Percentiles rank a stretch among this genome's conserved stretches.
phyloP scores from a whole-genome alignment of 2,329 filamentous ascomycete species.

The Phaeoacremonium minimum region DNA sequence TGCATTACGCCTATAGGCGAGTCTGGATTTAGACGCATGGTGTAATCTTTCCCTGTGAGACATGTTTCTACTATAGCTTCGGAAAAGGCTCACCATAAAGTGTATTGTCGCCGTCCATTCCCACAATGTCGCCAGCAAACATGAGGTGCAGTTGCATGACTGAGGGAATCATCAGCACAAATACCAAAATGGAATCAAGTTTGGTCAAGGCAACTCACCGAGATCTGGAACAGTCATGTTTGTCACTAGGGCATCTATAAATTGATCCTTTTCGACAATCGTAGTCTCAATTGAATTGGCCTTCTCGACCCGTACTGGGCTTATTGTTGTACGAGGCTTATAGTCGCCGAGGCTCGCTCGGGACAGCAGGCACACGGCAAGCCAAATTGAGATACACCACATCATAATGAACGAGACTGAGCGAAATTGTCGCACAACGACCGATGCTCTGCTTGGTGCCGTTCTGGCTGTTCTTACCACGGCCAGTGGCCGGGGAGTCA shows the following conservation, averaged over 20 bases:
- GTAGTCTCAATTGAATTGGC: background rate
- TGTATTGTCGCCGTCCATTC: conserved; percentile 28
- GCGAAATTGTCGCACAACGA: too few relatives aligned
- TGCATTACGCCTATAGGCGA: conserved; percentile 35
- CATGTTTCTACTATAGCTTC: too few relatives aligned
- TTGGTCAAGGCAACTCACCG: conserved; percentile 10
- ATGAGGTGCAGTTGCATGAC: conserved; percentile 38
- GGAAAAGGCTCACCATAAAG: conserved; percentile 26
- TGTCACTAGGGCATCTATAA: conserved; percentile 19
- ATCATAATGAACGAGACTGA: too few relatives aligned
- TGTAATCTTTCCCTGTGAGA: conserved; percentile 24
- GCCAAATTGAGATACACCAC: too few relatives aligned
- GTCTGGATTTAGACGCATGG: conserved; percentile 27
- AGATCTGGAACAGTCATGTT: conserved; percentile 26
- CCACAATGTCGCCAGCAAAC: conserved; percentile 35
- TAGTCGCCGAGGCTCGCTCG: too few relatives aligned
- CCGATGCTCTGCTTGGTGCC: too few relatives aligned
- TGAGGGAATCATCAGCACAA: conserved; percentile 8
- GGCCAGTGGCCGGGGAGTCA: too few relatives aligned
- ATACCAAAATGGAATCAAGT: background rate
- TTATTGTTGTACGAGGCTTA: too few relatives aligned
- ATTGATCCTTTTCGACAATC: conserved; percentile 15
- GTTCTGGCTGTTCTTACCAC: too few relatives aligned
- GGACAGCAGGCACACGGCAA: too few relatives aligned
- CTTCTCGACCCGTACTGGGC: background rate